Evolutionary conservation across 768 basidiomycete species (phyloP), one percentile per base, ranked within the genome.

Genomic region (Amylocystis lapponica): DNA sequence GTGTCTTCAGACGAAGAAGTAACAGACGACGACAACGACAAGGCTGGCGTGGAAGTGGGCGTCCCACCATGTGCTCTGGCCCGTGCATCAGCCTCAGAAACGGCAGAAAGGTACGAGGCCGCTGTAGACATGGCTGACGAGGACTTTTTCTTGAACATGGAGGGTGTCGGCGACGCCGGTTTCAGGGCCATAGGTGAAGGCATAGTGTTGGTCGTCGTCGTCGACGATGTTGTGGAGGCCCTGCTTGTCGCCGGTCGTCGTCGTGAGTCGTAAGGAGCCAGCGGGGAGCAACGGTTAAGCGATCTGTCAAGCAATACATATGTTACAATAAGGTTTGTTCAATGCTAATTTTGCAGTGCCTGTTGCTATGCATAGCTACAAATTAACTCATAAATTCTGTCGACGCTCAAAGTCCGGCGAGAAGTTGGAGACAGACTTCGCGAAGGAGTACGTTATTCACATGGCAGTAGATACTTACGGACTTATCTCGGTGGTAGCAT

Each of bases 1-100:
- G 78, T 77, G 51, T 86, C 85, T 50, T 83, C 81, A 0, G 83
- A 84, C 2, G 78, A 78, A 1, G 74, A 65, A 1, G 86, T 86
- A 44, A 81, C 56, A 1, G 83, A 84, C 1, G 86, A 86, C 3
- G 86, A 86, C 8, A 83, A 66, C 1, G 87, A 88, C 12, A 86
- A 66, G 0, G 86, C 78, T 1, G 85, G 84, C 2, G 84, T 86
- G 5, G 82, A 76, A 0, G 75, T 68, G 13, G 81, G 77, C 10
- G 79, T 63, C 14, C 56, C 48, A 26, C 65, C 63, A 43, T 63
- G 66, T 42, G 65, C 65, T 45, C 83, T 76, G 8, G 81, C 78
- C 38, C 80, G 74, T 30, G 84, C 80, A 59, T 90, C 87, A 14
- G 78, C 79, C 59, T 77, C 61, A 16, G 77, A 77, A 14, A 82